These are phyloP conservation scores for Telfairia occidentalis DNA, from an alignment of 331 rosid species.

Conservation along the genomic window DNA sequence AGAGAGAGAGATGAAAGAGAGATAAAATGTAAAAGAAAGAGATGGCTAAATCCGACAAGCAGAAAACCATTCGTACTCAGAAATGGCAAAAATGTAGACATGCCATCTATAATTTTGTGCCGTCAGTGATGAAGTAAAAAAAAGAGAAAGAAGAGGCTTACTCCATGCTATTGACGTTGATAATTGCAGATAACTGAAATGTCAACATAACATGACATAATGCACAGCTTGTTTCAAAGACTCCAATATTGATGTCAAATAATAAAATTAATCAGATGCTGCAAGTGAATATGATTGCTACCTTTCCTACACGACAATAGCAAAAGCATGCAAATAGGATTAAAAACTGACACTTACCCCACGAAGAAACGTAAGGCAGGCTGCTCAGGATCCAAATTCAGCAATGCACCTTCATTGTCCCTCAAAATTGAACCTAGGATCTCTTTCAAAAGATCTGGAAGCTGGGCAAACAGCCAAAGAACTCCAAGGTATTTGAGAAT, in stretches of 20 bases:
- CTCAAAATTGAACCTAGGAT: slow-evolving; percentile 89
- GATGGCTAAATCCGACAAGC: not conserved
- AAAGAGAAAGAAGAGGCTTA: not conserved
- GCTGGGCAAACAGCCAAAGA: slow-evolving; percentile 94
- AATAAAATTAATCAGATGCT: not conserved
- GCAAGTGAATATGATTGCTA: not conserved
- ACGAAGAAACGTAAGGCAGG: slow-evolving; percentile 97
- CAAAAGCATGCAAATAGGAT: not conserved
- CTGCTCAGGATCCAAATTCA: slow-evolving; percentile 96
- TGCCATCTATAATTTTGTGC: not conserved
- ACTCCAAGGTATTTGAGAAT: slow-evolving; percentile 98
- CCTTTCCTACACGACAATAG: not conserved
- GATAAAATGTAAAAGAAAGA: too few relatives aligned
- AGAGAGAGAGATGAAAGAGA: too few relatives aligned
- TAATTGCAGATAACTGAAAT: not conserved
- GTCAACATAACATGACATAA: not conserved
- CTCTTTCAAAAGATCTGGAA: slow-evolving; percentile 86
- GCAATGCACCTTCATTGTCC: slow-evolving; percentile 92
- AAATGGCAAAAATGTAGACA: not conserved
- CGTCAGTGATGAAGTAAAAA: not conserved
- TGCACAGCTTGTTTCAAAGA: not conserved
- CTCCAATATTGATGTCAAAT: not conserved
- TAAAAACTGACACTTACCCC: slow-evolving; percentile 44
- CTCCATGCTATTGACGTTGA: not conserved
- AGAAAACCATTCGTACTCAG: not conserved